These are phyloP conservation scores for Cylindrotheca closterium DNA, from an alignment of 108 stramenopile species.

Conservation along the genomic window DNA sequence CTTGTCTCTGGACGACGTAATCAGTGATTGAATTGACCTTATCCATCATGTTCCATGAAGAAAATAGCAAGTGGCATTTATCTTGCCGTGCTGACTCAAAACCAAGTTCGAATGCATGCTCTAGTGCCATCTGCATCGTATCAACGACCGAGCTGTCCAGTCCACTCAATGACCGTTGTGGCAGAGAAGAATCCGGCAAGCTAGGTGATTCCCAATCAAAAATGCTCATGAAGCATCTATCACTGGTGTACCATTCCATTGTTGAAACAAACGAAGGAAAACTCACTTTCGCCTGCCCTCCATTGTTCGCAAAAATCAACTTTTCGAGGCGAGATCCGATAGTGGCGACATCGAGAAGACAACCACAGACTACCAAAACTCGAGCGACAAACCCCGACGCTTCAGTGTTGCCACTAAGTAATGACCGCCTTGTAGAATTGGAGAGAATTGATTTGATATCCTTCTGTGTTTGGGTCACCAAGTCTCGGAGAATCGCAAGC, in stretches of 20 bases:
- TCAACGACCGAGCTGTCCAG: slow-evolving; percentile 4
- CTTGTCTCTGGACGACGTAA: neutral
- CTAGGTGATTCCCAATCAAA: slow-evolving; percentile 63
- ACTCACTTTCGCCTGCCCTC: slow-evolving; percentile 4
- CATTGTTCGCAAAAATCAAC: slow-evolving; percentile 8
- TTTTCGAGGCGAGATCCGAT: slow-evolving; percentile 7
- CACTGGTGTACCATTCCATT: slow-evolving; percentile 33
- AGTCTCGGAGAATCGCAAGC: slow-evolving; percentile 23
- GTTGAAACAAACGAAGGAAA: slow-evolving; percentile 2
- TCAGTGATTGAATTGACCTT: slow-evolving; percentile 25
- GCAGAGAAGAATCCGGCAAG: slow-evolving; percentile 33
- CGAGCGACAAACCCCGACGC: slow-evolving; percentile 58
- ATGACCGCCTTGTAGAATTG: slow-evolving; percentile 4
- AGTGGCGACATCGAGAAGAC: slow-evolving; percentile 40
- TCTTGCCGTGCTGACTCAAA: slow-evolving; percentile 51
- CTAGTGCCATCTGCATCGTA: slow-evolving; percentile 11
- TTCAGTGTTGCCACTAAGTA: slow-evolving; percentile 18
- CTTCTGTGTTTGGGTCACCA: slow-evolving; percentile 26
- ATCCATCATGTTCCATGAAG: slow-evolving; percentile 71
- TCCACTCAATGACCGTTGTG: neutral
- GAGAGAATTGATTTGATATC: slow-evolving; percentile 12
- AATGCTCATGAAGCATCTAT: slow-evolving; percentile 56
- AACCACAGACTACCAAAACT: slow-evolving; percentile 42
- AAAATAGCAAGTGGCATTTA: slow-evolving; percentile 61
- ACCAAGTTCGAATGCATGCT: slow-evolving; percentile 42